phyloP scores from a whole-genome alignment of 1,139 yeast genomes.

The Protomyces pachydermus region DNA sequence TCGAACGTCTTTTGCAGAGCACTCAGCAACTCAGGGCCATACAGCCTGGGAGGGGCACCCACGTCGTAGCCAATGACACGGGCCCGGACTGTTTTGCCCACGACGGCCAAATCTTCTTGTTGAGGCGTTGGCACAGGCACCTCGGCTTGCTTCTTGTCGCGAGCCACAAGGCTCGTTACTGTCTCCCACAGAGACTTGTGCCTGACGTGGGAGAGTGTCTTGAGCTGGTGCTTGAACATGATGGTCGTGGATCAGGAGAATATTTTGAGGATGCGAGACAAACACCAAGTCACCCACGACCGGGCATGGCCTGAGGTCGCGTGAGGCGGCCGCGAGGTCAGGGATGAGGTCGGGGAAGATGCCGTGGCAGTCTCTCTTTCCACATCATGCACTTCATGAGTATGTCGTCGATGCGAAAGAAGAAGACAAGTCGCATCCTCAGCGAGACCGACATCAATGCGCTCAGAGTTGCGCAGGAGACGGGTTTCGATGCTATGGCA shows the following conservation, averaged over 20 bases:
- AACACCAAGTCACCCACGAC: neutral
- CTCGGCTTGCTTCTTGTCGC: neutral
- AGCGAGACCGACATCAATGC: neutral
- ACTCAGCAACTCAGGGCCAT: neutral
- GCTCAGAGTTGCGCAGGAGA: neutral
- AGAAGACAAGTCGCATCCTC: neutral
- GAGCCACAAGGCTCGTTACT: neutral
- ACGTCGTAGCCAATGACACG: constrained; percentile 11
- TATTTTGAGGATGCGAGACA: neutral
- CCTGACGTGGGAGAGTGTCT: neutral
- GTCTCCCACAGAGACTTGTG: neutral
- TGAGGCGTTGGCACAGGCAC: neutral
- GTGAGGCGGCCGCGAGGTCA: too few species aligned
- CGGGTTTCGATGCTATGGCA: neutral
- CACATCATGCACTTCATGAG: neutral
- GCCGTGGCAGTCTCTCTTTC: too few species aligned
- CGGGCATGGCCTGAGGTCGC: too few species aligned
- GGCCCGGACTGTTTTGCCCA: neutral
- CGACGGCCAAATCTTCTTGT: neutral
- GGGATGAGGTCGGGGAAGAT: too few species aligned
- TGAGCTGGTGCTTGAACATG: neutral
- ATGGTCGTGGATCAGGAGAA: neutral
- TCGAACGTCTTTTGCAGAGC: neutral
- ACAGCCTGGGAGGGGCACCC: neutral
- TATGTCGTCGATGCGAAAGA: neutral